A percentile compares a stretch with the other conserved stretches of the same genome.
Evolutionary conservation across 768 basidiomycete species (phyloP).

Genomic region (Cystoderma amianthinum): DNA sequence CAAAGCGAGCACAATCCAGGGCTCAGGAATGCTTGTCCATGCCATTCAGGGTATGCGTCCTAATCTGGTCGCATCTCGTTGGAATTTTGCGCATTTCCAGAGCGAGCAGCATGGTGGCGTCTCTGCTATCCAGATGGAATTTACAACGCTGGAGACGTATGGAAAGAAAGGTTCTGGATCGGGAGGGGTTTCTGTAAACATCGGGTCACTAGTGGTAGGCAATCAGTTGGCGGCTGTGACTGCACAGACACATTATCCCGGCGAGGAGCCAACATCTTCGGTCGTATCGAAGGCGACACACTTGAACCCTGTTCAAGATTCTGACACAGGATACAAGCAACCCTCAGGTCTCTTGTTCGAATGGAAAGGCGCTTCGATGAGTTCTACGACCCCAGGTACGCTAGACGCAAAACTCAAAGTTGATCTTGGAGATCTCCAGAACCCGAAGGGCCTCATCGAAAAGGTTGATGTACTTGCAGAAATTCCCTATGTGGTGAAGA

Average conservation of each 20-base stretch:
- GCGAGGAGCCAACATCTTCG: constrained; percentile 40
- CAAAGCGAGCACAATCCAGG: constrained; percentile 45
- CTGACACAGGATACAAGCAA: constrained; percentile 74
- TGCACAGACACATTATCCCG: constrained; percentile 73
- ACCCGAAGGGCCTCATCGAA: constrained; percentile 75
- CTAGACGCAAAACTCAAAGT: constrained; percentile 50
- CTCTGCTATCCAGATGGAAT: constrained; percentile 93
- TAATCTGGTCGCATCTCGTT: constrained; percentile 83
- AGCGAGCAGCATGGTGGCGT: constrained; percentile 66
- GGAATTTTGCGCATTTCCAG: constrained; percentile 96
- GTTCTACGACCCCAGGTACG: constrained; percentile 41
- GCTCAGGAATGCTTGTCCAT: constrained; percentile 83
- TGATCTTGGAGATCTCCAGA: constrained; percentile 49
- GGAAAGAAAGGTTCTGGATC: constrained; percentile 77
- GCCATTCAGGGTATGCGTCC: constrained; percentile 99
- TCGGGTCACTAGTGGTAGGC: constrained; percentile 79
- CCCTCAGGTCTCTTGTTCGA: constrained; percentile 66
- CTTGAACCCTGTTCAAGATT: constrained; percentile 51
- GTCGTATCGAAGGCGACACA: constrained; percentile 67
- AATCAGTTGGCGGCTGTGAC: constrained; percentile 74
- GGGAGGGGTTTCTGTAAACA: constrained; percentile 77
- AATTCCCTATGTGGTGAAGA: constrained; percentile 87
- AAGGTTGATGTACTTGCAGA: constrained; percentile 95
- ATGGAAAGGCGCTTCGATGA: constrained; percentile 71
- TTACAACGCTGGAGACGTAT: constrained; percentile 74